Conservation (phyloP, 192 early-diverging fungal genomes). For the Podila epicladia region DNA sequence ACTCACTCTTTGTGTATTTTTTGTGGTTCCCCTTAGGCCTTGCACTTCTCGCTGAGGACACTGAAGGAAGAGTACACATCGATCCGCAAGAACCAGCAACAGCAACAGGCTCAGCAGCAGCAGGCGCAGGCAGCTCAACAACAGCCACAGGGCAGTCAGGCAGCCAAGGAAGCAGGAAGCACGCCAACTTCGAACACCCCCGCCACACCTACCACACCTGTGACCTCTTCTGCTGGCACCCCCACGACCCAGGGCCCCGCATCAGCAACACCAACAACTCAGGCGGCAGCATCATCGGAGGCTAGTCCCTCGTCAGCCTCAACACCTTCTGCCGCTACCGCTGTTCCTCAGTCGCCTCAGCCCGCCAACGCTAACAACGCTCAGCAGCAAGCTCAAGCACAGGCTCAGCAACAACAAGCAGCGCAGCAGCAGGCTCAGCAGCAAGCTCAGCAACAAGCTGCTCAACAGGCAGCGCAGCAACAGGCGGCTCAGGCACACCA, state of each 20-base stretch:
- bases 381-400: slow-evolving; percentile 7
- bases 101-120: slow-evolving; percentile 16
- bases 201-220: slow-evolving; percentile 50
- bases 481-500: slow-evolving; percentile 5
- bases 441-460: slow-evolving; percentile 14
- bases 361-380: slow-evolving; percentile 13
- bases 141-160: slow-evolving; percentile 15
- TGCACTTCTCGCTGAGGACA: slow-evolving; percentile 95
- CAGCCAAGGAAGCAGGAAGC: not conserved
- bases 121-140: slow-evolving; percentile 16
- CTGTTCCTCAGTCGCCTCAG: slow-evolving; percentile 35
- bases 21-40: slow-evolving; percentile 67
- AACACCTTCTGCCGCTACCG: slow-evolving; percentile 15
- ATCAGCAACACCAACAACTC: slow-evolving; percentile 21
- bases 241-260: slow-evolving; percentile 5
- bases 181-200: slow-evolving; percentile 23
- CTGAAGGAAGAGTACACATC: slow-evolving; percentile 87
- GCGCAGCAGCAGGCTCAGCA: slow-evolving; percentile 31
- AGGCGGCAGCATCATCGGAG: slow-evolving; percentile 28
- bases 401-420: slow-evolving; percentile 13
- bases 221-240: slow-evolving; percentile 21
- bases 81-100: slow-evolving; percentile 65
- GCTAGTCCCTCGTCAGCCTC: slow-evolving; percentile 22
- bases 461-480: slow-evolving; percentile 14
- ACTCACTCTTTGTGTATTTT: not conserved